A percentile compares a stretch with the other conserved stretches of the same genome.
Evolutionary conservation across 306 rosid species (phyloP).

Genomic region (Argentina anserina): DNA sequence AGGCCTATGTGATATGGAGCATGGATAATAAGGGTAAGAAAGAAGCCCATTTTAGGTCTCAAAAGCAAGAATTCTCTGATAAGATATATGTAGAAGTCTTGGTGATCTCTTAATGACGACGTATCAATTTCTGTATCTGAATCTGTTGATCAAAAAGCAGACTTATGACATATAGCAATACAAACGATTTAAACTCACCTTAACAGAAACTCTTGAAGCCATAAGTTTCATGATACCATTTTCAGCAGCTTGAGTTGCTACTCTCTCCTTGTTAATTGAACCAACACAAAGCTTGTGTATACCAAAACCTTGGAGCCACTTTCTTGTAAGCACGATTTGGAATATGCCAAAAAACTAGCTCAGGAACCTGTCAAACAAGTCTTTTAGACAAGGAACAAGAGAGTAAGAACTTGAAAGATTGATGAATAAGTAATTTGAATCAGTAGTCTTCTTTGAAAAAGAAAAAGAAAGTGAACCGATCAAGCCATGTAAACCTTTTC

Average conservation of each 20-base stretch:
- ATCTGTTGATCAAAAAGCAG: not conserved
- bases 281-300: constrained; percentile 76
- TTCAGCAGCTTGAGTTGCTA: constrained; percentile 72
- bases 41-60: not conserved
- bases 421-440: not conserved
- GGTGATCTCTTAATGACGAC: not conserved
- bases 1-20: no score
- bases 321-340: constrained; percentile 62
- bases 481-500: not conserved
- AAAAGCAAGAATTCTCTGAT: not conserved
- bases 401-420: not conserved
- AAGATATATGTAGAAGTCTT: not conserved
- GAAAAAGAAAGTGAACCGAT: not conserved
- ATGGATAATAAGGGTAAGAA: not conserved
- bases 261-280: constrained; percentile 66
- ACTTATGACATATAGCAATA: not conserved
- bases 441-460: not conserved
- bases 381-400: constrained; percentile 12
- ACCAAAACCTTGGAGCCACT: constrained; percentile 49
- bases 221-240: constrained; percentile 69
- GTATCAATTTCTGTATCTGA: not conserved
- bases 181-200: constrained; percentile 39
- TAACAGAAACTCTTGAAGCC: constrained; percentile 57
- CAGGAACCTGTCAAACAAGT: constrained; percentile 55
- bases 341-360: constrained; percentile 90